Conservation (phyloP, 2,329 filamentous ascomycete species). For the Clonostachys sp. region DNA sequence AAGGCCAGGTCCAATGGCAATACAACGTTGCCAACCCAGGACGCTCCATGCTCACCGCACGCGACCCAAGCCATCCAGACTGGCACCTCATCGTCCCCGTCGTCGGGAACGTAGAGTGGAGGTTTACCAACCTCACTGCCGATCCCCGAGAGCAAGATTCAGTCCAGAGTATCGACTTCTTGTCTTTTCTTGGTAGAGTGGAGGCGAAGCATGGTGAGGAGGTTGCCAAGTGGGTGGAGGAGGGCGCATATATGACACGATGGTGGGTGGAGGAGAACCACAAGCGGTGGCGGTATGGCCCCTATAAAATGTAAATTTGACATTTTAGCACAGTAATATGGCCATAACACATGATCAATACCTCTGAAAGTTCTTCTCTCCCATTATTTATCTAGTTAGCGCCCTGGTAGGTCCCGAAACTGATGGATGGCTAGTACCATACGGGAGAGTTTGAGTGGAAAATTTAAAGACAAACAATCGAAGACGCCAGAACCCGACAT, state of each 20-base stretch:
- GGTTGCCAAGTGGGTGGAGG: constrained; percentile 9
- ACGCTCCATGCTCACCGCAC: constrained; percentile 7
- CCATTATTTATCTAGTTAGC: no score
- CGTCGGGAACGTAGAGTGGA: constrained; percentile 8
- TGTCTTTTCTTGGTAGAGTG: constrained; percentile 4
- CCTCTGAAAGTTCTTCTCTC: no score
- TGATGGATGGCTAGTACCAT: no score
- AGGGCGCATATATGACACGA: constrained; percentile 8
- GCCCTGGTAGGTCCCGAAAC: no score
- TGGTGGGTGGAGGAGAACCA: constrained; percentile 10
- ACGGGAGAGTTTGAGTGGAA: no score
- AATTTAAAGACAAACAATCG: no score
- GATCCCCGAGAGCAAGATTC: constrained; percentile 6
- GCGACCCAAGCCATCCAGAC: constrained; percentile 7
- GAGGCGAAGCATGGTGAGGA: constrained; percentile 4
- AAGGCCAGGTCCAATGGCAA: constrained; percentile 36
- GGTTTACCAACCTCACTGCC: constrained; percentile 7
- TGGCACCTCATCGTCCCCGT: constrained; percentile 11
- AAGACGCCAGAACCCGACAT: no score
- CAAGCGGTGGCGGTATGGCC: background rate
- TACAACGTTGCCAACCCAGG: constrained; percentile 44
- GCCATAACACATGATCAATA: no score
- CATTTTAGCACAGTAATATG: no score
- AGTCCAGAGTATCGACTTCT: constrained; percentile 4
- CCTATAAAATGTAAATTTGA: no score